Base-by-base conservation (phyloP, 1,139 yeast species). In the Debaryomyces subglobosus region DNA sequence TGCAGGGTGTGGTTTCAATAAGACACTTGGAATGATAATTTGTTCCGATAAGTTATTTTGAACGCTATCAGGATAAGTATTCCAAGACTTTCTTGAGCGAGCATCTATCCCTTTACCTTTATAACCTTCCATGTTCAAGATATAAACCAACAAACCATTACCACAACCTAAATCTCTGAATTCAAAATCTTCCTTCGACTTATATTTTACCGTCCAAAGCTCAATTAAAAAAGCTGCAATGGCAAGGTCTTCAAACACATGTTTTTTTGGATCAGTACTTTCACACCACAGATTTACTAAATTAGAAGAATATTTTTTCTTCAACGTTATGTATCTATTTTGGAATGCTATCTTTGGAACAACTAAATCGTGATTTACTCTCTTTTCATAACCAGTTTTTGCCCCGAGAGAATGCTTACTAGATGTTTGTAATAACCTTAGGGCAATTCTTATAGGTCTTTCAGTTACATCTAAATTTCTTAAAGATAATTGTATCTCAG, bases 111-210 rank as follows among this genome's bases (percentile, higher is more conserved):
- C 99, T 47, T 78, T 68, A 1, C 98, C 98, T 34, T 63, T 71
- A 58, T 81, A 89, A 0, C 98, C 98, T 68, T 92, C 98, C 72
- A 74, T 72, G 10, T 79, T 72, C 41, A 94, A 72, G 23, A 94
- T 81, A 58, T 89, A 82, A 6, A 90, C 96, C 44, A 94, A 70
- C 16, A 90, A 74, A 2, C 98, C 99, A 66, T 94, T 94, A 7
- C 99, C 99, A 70, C 99, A 94, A 0, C 99, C 99, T 49, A 92
- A 67, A 65, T 94, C 99, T 52, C 95, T 78, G 62, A 92, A 92
- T 55, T 86, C 84, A 62, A 89, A 83, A 2, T 69, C 61, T 30
- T 73, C 72, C 35, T 67, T 67, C 33, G 69, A 62, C n/a, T 63
- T 65, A 55, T 85, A 88, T 49, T 81, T 80, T 41, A 77, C 71